phyloP scores from a whole-genome alignment of 2,329 filamentous ascomycete species.

The Alternaria sp. region DNA sequence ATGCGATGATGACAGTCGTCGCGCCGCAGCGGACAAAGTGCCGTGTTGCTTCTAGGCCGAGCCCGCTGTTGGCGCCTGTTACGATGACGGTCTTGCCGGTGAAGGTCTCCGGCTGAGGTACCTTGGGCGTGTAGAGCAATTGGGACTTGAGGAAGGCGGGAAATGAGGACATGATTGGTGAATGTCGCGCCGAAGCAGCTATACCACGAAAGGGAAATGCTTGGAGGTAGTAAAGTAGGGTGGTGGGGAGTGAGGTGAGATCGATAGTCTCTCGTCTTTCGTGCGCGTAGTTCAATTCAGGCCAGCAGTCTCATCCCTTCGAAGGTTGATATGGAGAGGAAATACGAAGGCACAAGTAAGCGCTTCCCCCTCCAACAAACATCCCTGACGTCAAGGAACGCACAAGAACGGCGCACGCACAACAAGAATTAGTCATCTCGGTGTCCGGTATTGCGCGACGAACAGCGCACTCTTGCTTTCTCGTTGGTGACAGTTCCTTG shows the following conservation, averaged over 20 bases:
- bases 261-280: not conserved
- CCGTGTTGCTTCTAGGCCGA: constrained; percentile 31
- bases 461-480: not conserved
- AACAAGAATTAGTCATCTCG: not conserved
- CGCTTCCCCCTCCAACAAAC: not conserved
- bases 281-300: not conserved
- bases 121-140: constrained; percentile 1
- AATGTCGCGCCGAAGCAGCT: not conserved
- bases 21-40: constrained; percentile 50
- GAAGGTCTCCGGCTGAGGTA: constrained; percentile 7
- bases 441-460: not conserved
- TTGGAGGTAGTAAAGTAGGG: not conserved
- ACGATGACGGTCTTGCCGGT: constrained; percentile 50
- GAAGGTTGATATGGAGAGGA: not conserved
- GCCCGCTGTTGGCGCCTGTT: constrained; percentile 55
- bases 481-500: not conserved
- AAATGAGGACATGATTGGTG: constrained; percentile 2
- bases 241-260: not conserved
- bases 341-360: not conserved
- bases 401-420: not conserved
- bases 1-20: constrained; percentile 50
- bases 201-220: not conserved
- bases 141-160: constrained; percentile 4
- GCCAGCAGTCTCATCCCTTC: not conserved
- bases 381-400: not conserved